phyloP scores from a whole-genome alignment of 2,329 filamentous ascomycete species.

The Stachybotrys chlorohalonatus region DNA sequence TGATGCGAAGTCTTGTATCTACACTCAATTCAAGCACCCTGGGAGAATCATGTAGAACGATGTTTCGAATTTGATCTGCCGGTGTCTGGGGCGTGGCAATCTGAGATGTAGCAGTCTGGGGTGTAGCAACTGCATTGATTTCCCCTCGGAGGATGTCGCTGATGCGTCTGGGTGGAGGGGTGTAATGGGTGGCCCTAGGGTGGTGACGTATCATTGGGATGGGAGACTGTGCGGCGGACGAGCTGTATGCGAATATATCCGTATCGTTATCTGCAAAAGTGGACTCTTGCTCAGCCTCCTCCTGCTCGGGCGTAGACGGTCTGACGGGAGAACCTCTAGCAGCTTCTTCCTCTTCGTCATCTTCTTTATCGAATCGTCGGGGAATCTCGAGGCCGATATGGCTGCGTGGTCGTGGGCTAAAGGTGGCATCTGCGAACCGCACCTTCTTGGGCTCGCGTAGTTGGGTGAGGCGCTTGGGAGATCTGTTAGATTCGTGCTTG shows the following conservation, averaged over 20 bases:
- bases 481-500: slow-evolving; percentile 7
- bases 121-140: neutral
- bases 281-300: too few relatives aligned
- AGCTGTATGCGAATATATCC: too few relatives aligned
- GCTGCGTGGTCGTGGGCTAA: slow-evolving; percentile 14
- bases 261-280: too few relatives aligned
- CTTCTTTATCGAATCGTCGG: slow-evolving; percentile 4
- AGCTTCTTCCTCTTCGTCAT: neutral
- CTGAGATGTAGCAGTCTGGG: neutral
- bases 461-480: slow-evolving; percentile 15
- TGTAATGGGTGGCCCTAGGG: too few relatives aligned
- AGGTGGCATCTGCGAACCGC: slow-evolving; percentile 18
- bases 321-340: neutral
- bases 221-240: too few relatives aligned
- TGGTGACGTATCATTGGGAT: too few relatives aligned
- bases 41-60: neutral
- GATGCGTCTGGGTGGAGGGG: neutral
- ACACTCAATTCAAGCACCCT: slow-evolving; percentile 16
- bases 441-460: slow-evolving; percentile 16
- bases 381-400: slow-evolving; percentile 16
- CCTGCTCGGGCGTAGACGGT: too few relatives aligned
- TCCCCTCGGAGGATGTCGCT: neutral
- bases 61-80: neutral
- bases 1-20: slow-evolving; percentile 15
- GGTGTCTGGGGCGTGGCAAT: neutral